phyloP scores from a whole-genome alignment of 257 asterid species.

The Buddleja alternifolia region DNA sequence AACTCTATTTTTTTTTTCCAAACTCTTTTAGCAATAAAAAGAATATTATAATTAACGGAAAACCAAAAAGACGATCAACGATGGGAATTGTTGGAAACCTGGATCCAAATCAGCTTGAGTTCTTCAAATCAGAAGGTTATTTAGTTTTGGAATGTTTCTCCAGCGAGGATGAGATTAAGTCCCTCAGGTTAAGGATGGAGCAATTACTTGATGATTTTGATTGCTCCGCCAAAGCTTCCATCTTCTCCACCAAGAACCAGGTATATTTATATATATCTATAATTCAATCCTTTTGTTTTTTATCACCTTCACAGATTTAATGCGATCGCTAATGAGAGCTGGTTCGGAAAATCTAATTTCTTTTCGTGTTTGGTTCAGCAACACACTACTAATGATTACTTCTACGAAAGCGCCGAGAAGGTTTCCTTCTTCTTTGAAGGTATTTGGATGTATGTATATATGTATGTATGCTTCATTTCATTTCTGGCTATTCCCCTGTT shows the following conservation, averaged over 20 bases:
- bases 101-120: conserved; percentile 39
- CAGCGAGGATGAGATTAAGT: conserved; percentile 59
- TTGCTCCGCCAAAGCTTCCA: conserved; percentile 58
- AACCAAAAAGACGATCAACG: not conserved
- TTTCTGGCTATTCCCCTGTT: too few species aligned
- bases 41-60: too few species aligned
- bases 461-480: too few species aligned
- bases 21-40: too few species aligned
- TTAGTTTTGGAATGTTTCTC: conserved; percentile 81
- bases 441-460: too few species aligned
- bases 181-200: conserved; percentile 71
- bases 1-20: too few species aligned
- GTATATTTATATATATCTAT: too few species aligned
- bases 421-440: conserved; percentile 97
- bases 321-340: not conserved
- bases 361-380: conserved; percentile 48
- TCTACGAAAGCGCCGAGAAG: conserved; percentile 90
- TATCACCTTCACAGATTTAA: not conserved
- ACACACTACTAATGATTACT: conserved; percentile 70
- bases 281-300: not conserved
- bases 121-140: conserved; percentile 63
- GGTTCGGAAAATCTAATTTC: not conserved
- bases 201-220: conserved; percentile 73
- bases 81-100: conserved; percentile 46
- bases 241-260: conserved; percentile 92